Conservation (phyloP, 495 filamentous ascomycete species). For the Baudoinia panamericana region DNA sequence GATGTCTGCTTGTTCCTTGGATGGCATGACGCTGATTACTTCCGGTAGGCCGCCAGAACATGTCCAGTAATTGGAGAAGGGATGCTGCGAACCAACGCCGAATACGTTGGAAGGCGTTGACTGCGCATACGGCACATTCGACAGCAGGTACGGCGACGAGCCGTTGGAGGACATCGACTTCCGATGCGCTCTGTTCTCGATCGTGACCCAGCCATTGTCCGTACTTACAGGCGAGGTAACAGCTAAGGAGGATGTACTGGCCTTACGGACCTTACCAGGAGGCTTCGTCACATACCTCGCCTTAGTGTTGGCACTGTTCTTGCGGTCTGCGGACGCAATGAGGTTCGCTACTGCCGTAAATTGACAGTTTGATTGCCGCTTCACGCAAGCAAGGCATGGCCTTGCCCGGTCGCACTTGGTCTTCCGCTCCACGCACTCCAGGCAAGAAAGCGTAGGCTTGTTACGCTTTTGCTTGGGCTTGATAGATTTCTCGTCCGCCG, state of each 20-base stretch:
- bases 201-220: constrained; percentile 16
- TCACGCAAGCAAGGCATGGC: constrained; percentile 55
- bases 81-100: constrained; percentile 51
- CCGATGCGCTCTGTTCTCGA: constrained; percentile 16
- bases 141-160: constrained; percentile 45
- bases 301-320: constrained; percentile 28
- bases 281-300: constrained; percentile 45
- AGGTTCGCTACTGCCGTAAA: constrained; percentile 57
- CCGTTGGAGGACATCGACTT: constrained; percentile 24
- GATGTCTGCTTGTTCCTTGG: constrained; percentile 58
- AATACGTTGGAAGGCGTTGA: constrained; percentile 54
- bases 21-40: constrained; percentile 55
- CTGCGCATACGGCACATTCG: constrained; percentile 51
- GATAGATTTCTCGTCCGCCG: background rate
- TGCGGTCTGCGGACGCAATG: constrained; percentile 36
- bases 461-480: constrained; percentile 53
- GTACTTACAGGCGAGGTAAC: constrained; percentile 7
- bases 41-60: constrained; percentile 56
- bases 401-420: constrained; percentile 34
- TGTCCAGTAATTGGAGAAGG: constrained; percentile 68
- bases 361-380: constrained; percentile 54
- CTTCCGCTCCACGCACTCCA: constrained; percentile 59
- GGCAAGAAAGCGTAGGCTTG: constrained; percentile 60
- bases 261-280: constrained; percentile 25
- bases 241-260: constrained; percentile 2